Base-by-base conservation (phyloP, 2,329 filamentous ascomycete genomes). In the Alternaria sp. region DNA sequence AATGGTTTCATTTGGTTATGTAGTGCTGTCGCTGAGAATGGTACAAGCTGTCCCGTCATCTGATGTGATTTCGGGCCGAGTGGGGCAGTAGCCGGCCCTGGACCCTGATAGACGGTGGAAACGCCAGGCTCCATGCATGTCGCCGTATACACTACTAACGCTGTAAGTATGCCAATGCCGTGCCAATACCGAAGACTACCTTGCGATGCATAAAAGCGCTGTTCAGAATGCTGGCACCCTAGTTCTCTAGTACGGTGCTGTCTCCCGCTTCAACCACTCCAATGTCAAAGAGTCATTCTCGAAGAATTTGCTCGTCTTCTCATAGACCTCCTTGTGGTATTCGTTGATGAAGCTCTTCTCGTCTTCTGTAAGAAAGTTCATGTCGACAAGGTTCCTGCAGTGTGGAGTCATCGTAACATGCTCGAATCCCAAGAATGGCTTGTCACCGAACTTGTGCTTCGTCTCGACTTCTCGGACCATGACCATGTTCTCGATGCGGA, bases 321-420 rank as follows among this genome's bases (percentile, higher is more conserved):
- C 87, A 79, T 89, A 87, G 15, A 99, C 90, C 78, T 96, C 90
- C 32, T 85, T 82, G 77, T 97, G 92, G 78, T 97, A 97, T 45
- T 89, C 86, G 74, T 98, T 97, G 69, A 99, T 82, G 92, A 95
- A 99, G 64, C 87, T 81, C 82, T 90, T 92, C 83, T 99, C 96
- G 12, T 83, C 85, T 5, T 85, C 83, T 0, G 89, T 93, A 69
- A 99, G 82, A 32, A 97, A 83, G 55, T 78, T 84, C 58, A 86
- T 83, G 72, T 98, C 92, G 67, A 97, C 93, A 68, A 99, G 83
- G 65, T 93, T 97, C 65, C 90, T 88, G 82, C 95, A 97, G 81
- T 97, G 93, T 0, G 96, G 96, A 17, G 95, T 93, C 93, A 99
- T 93, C 0, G 96, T 99, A 69, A 98, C 93, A 80, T 97, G 93